A percentile compares a stretch with the other conserved stretches of the same genome.
These are phyloP conservation scores for Astragalus membranaceus DNA, from an alignment of 306 rosid species.

Conservation along the genomic window DNA sequence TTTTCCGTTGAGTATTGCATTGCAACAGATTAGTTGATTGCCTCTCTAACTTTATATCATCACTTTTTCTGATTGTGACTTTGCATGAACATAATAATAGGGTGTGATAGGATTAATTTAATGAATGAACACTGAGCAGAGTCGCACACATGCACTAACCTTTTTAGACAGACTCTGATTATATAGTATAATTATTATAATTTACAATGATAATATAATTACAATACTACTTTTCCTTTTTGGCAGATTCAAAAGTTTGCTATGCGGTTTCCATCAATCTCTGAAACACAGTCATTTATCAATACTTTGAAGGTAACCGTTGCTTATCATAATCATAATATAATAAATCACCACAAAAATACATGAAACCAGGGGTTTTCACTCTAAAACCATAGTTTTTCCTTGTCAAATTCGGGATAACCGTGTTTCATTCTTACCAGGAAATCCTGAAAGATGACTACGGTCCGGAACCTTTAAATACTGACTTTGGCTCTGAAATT, in stretches of 20 bases:
- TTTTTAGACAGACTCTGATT: background rate
- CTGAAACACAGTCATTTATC: slow-evolving; percentile 54
- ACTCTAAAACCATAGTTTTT: background rate
- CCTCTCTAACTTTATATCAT: background rate
- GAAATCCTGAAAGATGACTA: slow-evolving; percentile 45
- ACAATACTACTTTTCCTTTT: background rate
- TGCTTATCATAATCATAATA: background rate
- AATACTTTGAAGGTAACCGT: slow-evolving; percentile 48
- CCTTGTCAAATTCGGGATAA: slow-evolving; percentile 2
- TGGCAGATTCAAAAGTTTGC: slow-evolving; percentile 79
- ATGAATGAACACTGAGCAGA: background rate
- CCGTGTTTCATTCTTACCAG: slow-evolving; percentile 31
- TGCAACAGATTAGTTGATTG: background rate
- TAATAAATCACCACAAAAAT: background rate
- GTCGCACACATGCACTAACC: background rate
- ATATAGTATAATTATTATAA: background rate
- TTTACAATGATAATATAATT: background rate
- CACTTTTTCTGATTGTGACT: background rate
- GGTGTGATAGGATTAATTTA: background rate
- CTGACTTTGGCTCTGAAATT: slow-evolving; percentile 56
- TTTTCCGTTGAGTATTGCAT: background rate
- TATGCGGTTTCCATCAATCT: slow-evolving; percentile 50
- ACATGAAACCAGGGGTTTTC: background rate
- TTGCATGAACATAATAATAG: background rate
- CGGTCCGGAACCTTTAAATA: slow-evolving; percentile 40